phyloP scores from a whole-genome alignment of 1,139 yeast species.

The Scheffersomyces quercinus region DNA sequence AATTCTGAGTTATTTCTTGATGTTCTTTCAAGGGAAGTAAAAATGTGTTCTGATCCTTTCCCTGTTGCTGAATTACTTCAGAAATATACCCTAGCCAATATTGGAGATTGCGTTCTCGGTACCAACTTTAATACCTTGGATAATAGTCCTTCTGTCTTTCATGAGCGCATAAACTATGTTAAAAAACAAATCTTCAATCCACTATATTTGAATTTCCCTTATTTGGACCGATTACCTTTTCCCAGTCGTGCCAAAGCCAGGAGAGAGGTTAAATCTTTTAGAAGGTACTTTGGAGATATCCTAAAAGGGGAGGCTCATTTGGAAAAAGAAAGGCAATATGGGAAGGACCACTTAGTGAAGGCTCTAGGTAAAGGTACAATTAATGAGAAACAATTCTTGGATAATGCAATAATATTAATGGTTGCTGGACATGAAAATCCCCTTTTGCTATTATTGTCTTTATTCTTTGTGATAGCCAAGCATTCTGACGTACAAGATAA shows the following conservation, averaged over 20 bases:
- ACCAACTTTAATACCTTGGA: constrained; percentile 39
- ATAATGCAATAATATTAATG: constrained; percentile 57
- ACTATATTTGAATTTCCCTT: constrained; percentile 55
- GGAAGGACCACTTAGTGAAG: constrained; percentile 32
- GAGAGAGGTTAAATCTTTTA: constrained; percentile 43
- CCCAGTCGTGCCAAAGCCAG: constrained; percentile 50
- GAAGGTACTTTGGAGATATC: constrained; percentile 30
- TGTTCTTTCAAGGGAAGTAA: constrained; percentile 10
- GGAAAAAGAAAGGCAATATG: constrained; percentile 18
- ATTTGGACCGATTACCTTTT: constrained; percentile 51
- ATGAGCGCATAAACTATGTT: constrained; percentile 40
- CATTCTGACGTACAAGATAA: constrained; percentile 32
- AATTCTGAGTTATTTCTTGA: constrained; percentile 32
- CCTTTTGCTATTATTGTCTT: constrained; percentile 49
- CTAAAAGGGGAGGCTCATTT: constrained; percentile 20
- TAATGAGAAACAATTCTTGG: constrained; percentile 49
- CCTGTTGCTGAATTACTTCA: constrained; percentile 45
- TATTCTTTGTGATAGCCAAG: constrained; percentile 50
- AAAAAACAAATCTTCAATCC: constrained; percentile 60
- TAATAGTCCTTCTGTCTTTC: constrained; percentile 30
- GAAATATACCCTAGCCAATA: constrained; percentile 49
- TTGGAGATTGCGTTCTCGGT: constrained; percentile 53
- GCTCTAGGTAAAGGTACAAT: constrained; percentile 39
- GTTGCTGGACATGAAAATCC: constrained; percentile 71
- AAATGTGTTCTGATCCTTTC: constrained; percentile 13